These are phyloP conservation scores for Penicillium paradoxum DNA, from an alignment of 495 filamentous ascomycete species.

Conservation along the genomic window DNA sequence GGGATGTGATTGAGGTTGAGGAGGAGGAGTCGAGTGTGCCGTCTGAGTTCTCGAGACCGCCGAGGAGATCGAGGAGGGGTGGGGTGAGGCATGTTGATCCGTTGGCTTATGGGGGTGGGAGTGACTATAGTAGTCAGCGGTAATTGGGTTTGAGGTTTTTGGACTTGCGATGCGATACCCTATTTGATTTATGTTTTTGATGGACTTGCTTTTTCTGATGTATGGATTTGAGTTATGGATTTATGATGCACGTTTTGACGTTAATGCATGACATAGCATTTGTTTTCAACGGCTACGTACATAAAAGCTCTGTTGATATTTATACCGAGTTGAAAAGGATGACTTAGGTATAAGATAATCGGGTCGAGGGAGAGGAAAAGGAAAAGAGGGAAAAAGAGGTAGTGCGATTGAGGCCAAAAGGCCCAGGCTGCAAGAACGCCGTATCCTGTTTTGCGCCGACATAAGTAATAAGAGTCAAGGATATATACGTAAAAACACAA, in stretches of 20 bases:
- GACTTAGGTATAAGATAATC: neutral
- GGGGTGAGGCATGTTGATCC: slow-evolving; percentile 23
- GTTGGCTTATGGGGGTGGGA: slow-evolving; percentile 28
- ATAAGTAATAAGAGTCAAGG: slow-evolving; percentile 7
- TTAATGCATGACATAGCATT: neutral
- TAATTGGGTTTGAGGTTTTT: neutral
- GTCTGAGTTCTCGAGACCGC: slow-evolving; percentile 14
- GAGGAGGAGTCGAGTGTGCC: slow-evolving; percentile 18
- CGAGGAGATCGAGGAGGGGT: slow-evolving; percentile 21
- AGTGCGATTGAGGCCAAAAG: neutral
- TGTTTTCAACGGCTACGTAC: neutral
- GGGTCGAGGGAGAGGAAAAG: neutral
- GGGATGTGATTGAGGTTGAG: slow-evolving; percentile 29
- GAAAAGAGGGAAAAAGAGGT: neutral
- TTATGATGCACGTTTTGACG: neutral
- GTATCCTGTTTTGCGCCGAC: slow-evolving; percentile 13
- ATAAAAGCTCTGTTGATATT: neutral
- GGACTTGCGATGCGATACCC: neutral
- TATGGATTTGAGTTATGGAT: neutral
- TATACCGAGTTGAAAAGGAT: neutral
- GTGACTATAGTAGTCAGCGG: slow-evolving; percentile 18
- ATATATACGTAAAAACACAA: slow-evolving; percentile 12
- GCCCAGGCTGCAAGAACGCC: slow-evolving; percentile 7
- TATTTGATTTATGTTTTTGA: neutral
- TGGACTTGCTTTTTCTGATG: neutral